These are phyloP conservation scores for Didymella sp. DNA, from an alignment of 2,329 filamentous ascomycete genomes.

Conservation along the genomic window DNA sequence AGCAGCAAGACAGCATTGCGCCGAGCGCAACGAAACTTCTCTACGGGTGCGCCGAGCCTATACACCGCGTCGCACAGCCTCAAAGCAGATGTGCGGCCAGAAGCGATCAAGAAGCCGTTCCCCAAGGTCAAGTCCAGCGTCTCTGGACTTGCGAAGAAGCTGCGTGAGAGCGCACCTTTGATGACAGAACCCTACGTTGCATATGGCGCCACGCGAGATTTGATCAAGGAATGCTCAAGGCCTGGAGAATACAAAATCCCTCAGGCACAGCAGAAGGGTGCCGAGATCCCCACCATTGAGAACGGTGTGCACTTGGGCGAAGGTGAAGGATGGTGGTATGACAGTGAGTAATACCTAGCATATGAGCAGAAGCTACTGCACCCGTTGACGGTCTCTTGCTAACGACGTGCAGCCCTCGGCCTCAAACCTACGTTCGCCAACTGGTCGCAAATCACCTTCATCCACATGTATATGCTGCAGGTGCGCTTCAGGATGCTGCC, in stretches of 20 bases:
- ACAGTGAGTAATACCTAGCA: conserved; percentile 63
- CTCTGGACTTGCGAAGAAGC: conserved; percentile 36
- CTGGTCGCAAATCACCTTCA: conserved; percentile 94
- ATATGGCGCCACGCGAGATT: conserved; percentile 76
- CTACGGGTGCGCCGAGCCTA: conserved; percentile 29
- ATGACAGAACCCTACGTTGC: conserved; percentile 74
- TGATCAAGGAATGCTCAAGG: conserved; percentile 77
- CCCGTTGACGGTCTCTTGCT: conserved; percentile 5
- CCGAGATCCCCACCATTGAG: conserved; percentile 71
- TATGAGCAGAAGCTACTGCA: background rate
- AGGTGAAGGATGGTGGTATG: conserved; percentile 80
- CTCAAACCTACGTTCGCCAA: conserved; percentile 89
- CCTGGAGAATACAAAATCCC: conserved; percentile 81
- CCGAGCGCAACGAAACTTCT: conserved; percentile 34
- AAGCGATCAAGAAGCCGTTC: conserved; percentile 30
- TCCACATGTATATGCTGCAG: conserved; percentile 93
- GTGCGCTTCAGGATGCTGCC: conserved; percentile 83
- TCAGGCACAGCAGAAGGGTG: conserved; percentile 69
- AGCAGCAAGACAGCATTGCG: conserved; percentile 28
- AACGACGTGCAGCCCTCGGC: conserved; percentile 67
- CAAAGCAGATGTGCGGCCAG: conserved; percentile 25
- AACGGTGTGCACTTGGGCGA: conserved; percentile 84
- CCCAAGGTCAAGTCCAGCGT: conserved; percentile 23
- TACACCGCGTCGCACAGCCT: conserved; percentile 34
- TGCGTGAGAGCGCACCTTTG: conserved; percentile 44